Base-by-base conservation (phyloP, 768 basidiomycete species). In the Leucosporidium scottii region DNA sequence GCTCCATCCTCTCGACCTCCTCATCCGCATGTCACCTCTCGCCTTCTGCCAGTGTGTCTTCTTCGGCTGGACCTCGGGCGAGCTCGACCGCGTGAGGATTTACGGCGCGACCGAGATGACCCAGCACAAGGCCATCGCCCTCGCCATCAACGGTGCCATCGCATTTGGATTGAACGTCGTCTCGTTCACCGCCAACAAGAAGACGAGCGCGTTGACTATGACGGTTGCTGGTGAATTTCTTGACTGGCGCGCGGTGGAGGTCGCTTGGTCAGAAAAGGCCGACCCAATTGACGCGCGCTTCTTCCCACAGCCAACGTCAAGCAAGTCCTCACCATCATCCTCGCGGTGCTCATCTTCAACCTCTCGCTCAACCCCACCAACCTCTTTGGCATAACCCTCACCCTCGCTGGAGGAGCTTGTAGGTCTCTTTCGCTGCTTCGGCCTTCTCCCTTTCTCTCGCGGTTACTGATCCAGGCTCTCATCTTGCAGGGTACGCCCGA, bases 91-190 rank as follows among this genome's bases (percentile, higher is more conserved):
- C 1, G 86, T 91, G 25, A 78, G 81, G 31, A 77, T 75, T 58
- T 85, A 81, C 75, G 81, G 81, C 54, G 77, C 78, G 27, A 80
- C 76, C 39, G 81, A 83, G 73, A 81, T 81, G 80, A 78, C 78
- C 47, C 69, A 80, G 77, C 77, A 76, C 15, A 84, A 82, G 66
- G 79, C 83, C 2, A 66, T 82, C 2, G 84, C 86, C 9, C 78
- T 98, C 55, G 70, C 85, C 7, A 74, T 88, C 47, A 99, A 98
- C 73, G 94, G 93, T 0, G 76, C 82, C 20, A 85, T 98, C 74
- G 96, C 96, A 5, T 97, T 96, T 75, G 88, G 86, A 20, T 81
- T 99, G 61, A 99, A 98, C 74, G 85, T 97, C 3, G 90, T 96
- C 65, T 90, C 88, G 77, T 96, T 99, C 76, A 90, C 89, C 12